A percentile compares a stretch with the other conserved stretches of the same genome.
phyloP scores from a whole-genome alignment of 306 rosid species.

The Prunus mongolica region DNA sequence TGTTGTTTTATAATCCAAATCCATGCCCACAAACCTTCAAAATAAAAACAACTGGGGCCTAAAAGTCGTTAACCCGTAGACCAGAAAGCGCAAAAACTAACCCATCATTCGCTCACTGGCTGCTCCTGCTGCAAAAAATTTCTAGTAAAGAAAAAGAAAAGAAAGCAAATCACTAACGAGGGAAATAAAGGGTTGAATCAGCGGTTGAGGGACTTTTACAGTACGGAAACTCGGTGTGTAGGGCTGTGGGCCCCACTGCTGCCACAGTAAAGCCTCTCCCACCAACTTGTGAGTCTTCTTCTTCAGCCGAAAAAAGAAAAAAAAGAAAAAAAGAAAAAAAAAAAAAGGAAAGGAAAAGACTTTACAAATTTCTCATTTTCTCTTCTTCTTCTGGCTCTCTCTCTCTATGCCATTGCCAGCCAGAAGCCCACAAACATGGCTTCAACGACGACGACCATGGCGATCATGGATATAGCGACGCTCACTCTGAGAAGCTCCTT shows the following conservation, averaged over 20 bases:
- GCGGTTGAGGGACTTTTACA: not conserved
- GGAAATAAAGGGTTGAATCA: not conserved
- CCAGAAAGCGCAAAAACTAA: no score
- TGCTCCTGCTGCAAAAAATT: no score
- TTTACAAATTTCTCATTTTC: not conserved
- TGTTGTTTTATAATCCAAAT: no score
- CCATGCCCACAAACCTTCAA: no score
- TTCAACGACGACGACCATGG: not conserved
- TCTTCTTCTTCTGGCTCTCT: not conserved
- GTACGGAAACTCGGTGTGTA: not conserved
- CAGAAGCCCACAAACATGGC: not conserved
- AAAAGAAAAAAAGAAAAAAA: rapidly evolving
- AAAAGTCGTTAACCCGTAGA: no score
- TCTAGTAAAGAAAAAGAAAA: no score
- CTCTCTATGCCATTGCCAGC: not conserved
- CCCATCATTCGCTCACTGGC: no score
- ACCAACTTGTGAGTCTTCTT: not conserved
- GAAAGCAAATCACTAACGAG: not conserved
- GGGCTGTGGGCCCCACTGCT: not conserved
- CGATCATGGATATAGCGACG: not conserved
- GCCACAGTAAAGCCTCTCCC: not conserved
- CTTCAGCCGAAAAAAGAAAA: not conserved
- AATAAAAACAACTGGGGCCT: no score
- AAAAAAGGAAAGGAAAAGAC: not conserved
- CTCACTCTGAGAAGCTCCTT: not conserved